Evolutionary conservation across 1,284 basidiomycete species (phyloP).

Genomic region (Anthracocystis walkeri): DNA sequence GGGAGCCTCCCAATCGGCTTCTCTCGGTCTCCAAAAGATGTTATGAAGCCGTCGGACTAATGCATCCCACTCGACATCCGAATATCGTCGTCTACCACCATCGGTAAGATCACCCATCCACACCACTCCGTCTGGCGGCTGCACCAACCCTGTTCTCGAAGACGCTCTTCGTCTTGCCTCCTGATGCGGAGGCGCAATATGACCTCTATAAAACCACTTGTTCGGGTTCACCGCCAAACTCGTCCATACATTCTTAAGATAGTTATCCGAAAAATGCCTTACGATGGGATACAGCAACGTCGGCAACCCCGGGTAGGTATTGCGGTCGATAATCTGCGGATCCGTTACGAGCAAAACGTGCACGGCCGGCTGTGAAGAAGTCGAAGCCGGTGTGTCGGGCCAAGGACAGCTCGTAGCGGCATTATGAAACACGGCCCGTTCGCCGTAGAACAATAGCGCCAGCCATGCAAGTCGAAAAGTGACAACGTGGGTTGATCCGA

Average conservation of each 20-base stretch:
- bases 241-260: conserved; percentile 49
- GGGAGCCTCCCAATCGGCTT: conserved; percentile 34
- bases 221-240: conserved; percentile 41
- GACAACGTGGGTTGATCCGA: conserved; percentile 26
- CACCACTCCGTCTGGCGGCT: conserved; percentile 46
- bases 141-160: conserved; percentile 11
- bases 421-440: conserved; percentile 35
- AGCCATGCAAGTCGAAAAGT: conserved; percentile 41
- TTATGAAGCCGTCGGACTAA: conserved; percentile 36
- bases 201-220: conserved; percentile 33
- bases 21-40: conserved; percentile 39
- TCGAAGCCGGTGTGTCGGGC: conserved; percentile 21
- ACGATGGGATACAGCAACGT: conserved; percentile 31
- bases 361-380: conserved; percentile 14
- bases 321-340: conserved; percentile 49
- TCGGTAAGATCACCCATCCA: conserved; percentile 59
- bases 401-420: conserved; percentile 38
- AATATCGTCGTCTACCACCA: conserved; percentile 36
- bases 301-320: conserved; percentile 35
- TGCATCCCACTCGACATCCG: conserved; percentile 25
- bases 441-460: conserved; percentile 40
- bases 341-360: conserved; percentile 47
- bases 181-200: conserved; percentile 16
- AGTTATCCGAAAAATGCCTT: conserved; percentile 48
- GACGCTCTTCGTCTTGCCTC: conserved; percentile 1